phyloP scores from a whole-genome alignment of 2,329 filamentous ascomycete genomes.

The Pseudocercospora fijiensis region DNA sequence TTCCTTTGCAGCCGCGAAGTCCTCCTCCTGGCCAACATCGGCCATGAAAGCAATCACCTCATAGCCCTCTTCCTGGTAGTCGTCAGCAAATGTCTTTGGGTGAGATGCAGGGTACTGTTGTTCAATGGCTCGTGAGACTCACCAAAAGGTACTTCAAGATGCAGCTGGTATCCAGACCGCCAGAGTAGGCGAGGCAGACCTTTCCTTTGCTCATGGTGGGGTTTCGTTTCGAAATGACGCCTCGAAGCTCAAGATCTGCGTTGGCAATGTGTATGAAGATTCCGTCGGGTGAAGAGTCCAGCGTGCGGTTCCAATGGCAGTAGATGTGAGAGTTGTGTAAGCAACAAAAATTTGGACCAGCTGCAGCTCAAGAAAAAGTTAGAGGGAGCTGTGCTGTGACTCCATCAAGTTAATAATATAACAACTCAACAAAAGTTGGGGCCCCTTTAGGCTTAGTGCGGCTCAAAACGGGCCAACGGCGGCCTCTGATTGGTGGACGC shows the following conservation, averaged over 20 bases:
- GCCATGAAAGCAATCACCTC: slow-evolving; percentile 68
- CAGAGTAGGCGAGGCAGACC: slow-evolving; percentile 53
- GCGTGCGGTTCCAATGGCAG: background rate
- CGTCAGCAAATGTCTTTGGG: slow-evolving; percentile 4
- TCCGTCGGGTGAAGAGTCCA: background rate
- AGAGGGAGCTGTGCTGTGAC: background rate
- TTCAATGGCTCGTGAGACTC: slow-evolving; percentile 32
- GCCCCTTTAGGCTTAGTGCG: no score
- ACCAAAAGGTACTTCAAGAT: slow-evolving; percentile 50
- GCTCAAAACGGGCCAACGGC: no score
- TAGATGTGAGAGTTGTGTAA: background rate
- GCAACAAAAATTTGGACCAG: background rate
- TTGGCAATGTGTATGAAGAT: slow-evolving; percentile 6
- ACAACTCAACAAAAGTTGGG: no score
- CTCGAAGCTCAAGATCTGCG: slow-evolving; percentile 5
- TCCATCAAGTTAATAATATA: background rate
- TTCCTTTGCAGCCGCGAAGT: slow-evolving; percentile 69
- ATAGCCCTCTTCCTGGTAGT: slow-evolving; percentile 52
- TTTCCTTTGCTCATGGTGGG: slow-evolving; percentile 34
- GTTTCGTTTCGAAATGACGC: slow-evolving; percentile 7
- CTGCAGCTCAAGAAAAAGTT: background rate
- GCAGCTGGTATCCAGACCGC: slow-evolving; percentile 61
- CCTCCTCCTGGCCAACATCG: slow-evolving; percentile 63
- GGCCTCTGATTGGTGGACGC: no score
- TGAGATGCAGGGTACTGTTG: slow-evolving; percentile 15